These are phyloP conservation scores for Tuber indicum DNA, from an alignment of 495 filamentous ascomycete species.

Conservation along the genomic window DNA sequence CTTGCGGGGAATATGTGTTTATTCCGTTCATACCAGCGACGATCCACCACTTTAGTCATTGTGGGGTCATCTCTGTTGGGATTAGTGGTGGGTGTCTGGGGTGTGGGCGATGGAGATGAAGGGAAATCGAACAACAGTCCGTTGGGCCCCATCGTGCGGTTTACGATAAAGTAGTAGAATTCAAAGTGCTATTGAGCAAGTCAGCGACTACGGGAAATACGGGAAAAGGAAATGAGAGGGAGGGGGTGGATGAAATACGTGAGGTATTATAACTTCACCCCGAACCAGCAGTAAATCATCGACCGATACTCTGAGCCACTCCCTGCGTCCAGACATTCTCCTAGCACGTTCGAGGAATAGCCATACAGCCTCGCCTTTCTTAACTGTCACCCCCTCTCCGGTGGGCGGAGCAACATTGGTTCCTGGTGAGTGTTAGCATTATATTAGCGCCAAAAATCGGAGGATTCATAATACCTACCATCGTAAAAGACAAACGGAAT, in stretches of 20 bases:
- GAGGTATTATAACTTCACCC: conserved; percentile 86
- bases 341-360: conserved; percentile 69
- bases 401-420: conserved; percentile 77
- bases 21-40: conserved; percentile 92
- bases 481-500: conserved; percentile 98
- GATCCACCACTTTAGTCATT: conserved; percentile 89
- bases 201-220: conserved; percentile 1
- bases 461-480: conserved; percentile 45
- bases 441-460: neutral
- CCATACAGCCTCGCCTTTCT: conserved; percentile 89
- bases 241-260: conserved; percentile 56
- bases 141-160: conserved; percentile 67
- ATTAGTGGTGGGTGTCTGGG: conserved; percentile 8
- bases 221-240: too few relatives aligned
- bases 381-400: conserved; percentile 65
- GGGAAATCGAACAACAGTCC: conserved; percentile 75
- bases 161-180: conserved; percentile 93
- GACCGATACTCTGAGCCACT: conserved; percentile 92
- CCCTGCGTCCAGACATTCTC: conserved; percentile 48
- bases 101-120: conserved; percentile 40
- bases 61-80: conserved; percentile 62
- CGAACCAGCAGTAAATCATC: conserved; percentile 93
- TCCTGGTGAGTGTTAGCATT: conserved; percentile 16
- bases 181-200: conserved; percentile 69
- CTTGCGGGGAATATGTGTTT: conserved; percentile 97